A percentile compares a stretch with the other conserved stretches of the same genome.
These are phyloP conservation scores for Monilinia fructicola DNA, from an alignment of 2,329 filamentous ascomycete species.

Conservation along the genomic window DNA sequence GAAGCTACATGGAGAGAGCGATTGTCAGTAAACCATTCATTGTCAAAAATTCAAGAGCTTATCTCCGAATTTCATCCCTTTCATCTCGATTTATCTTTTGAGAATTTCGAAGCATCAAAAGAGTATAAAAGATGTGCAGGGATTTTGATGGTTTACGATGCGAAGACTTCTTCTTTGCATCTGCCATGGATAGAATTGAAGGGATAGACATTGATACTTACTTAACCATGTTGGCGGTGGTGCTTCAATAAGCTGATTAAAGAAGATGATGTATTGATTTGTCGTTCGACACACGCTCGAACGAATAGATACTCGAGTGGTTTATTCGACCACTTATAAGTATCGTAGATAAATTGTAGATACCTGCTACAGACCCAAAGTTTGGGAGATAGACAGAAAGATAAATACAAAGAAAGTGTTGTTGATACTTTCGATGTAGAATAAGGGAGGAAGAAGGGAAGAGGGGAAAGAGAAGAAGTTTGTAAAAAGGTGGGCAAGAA, in stretches of 20 bases:
- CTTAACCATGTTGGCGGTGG: conserved; percentile 99
- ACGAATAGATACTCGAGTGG: conserved; percentile 19
- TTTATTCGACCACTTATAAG: conserved; percentile 15
- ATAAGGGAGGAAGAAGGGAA: conserved; percentile 25
- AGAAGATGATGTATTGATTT: conserved; percentile 27
- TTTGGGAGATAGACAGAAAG: conserved; percentile 29
- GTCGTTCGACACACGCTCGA: conserved; percentile 26
- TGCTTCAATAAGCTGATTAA: conserved; percentile 47
- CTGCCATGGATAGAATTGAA: neutral
- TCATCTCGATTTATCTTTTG: conserved; percentile 3
- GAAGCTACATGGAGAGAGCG: conserved; percentile 66
- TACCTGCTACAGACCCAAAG: conserved; percentile 35
- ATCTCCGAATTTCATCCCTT: conserved; percentile 20
- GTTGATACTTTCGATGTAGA: conserved; percentile 33
- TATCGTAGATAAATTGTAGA: conserved; percentile 26
- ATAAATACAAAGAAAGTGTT: conserved; percentile 33
- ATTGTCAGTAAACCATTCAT: conserved; percentile 48
- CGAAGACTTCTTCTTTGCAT: neutral
- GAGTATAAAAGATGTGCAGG: neutral
- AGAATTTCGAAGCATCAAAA: conserved; percentile 1
- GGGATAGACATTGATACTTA: conserved; percentile 66
- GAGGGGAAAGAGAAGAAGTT: conserved; percentile 18
- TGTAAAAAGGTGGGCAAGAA: conserved; percentile 22
- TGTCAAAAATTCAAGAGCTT: neutral
- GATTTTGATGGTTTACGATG: neutral